phyloP scores from a whole-genome alignment of 2,329 filamentous ascomycete species.

The Aspergillus calidoustus region DNA sequence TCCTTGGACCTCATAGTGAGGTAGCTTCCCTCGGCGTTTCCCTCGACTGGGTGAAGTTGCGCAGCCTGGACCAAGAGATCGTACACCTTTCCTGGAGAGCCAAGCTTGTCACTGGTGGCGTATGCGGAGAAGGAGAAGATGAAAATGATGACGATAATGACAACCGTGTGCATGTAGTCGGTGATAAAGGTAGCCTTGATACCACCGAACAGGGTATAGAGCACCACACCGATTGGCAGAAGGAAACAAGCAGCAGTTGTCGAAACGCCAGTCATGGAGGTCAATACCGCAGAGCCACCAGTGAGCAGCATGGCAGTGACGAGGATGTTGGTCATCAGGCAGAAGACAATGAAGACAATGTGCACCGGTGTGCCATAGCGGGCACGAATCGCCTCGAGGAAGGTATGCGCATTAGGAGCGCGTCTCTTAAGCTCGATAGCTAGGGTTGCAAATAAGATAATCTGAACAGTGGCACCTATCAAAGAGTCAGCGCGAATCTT shows the following conservation, averaged over 20 bases:
- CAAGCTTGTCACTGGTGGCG: slow-evolving; percentile 71
- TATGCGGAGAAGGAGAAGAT: slow-evolving; percentile 84
- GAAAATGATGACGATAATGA: slow-evolving; percentile 76
- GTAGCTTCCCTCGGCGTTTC: slow-evolving; percentile 81
- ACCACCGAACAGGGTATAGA: slow-evolving; percentile 76
- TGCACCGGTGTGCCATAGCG: slow-evolving; percentile 77
- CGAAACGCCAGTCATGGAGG: slow-evolving; percentile 71
- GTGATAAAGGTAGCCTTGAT: slow-evolving; percentile 89
- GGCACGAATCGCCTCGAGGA: slow-evolving; percentile 80
- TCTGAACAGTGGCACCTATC: slow-evolving; percentile 76
- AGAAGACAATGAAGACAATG: slow-evolving; percentile 79
- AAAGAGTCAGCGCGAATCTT: slow-evolving; percentile 26
- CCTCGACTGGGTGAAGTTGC: slow-evolving; percentile 71
- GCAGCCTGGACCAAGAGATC: slow-evolving; percentile 75
- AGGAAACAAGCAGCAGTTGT: slow-evolving; percentile 84
- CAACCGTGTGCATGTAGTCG: slow-evolving; percentile 83
- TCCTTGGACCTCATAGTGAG: slow-evolving; percentile 82
- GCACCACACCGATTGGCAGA: slow-evolving; percentile 76
- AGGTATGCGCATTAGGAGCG: slow-evolving; percentile 84
- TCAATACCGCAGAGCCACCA: slow-evolving; percentile 77
- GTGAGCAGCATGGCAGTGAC: slow-evolving; percentile 89
- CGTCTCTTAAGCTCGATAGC: slow-evolving; percentile 88
- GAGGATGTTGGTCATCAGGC: slow-evolving; percentile 81
- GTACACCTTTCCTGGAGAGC: slow-evolving; percentile 77
- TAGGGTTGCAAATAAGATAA: slow-evolving; percentile 85